Base-by-base conservation (phyloP, 352 stramenopile species). In the Saprolegnia parasitica region DNA sequence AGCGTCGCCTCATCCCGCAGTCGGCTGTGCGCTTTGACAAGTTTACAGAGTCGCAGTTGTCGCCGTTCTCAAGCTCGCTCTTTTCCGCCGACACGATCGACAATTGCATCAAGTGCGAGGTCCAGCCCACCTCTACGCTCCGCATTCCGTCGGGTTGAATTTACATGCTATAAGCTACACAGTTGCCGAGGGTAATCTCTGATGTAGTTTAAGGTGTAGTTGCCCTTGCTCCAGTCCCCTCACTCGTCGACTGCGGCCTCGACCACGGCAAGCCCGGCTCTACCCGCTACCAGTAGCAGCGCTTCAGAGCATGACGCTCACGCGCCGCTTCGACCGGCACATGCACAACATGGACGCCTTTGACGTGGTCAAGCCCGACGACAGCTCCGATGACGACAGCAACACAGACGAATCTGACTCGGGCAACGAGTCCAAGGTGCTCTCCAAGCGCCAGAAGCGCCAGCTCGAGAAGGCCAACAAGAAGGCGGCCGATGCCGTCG, bases 321-420 rank as follows among this genome's bases (percentile, higher is more conserved):
- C 97, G 45, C 78, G 96, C 39, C 86, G 98, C 62, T 99, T 99
- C 76, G 99, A 99, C 82, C 98, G 97, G 47, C 98, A 99, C 77
- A 96, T 96, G 73, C 98, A 99, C 86, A 99, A 99, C 82, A 99
- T 99, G 97, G 98, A 99, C 80, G 98, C 97, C 45, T 99, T 99
- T 80, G 99, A 98, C 80, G 97, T 99, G 37, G 89, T 78, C 73
- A 81, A 84, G 68, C 86, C 88, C 9, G 73, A 84, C 56, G 60
- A 81, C 23, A 68, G 76, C 49, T 74, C 82, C 65, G 74, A 78
- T 20, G 79, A 88, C 15, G 80, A 93, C 70, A 60, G 76, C 5
- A 81, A 91, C 29, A 80, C 93, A 1, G 87, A 83, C 23, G 84
- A 79, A 2, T 86, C 94, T 50, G 62, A 37, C 29, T 54, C 45